Evolutionary conservation across 2,329 filamentous ascomycete species (phyloP), one percentile per base, ranked within the genome.

Genomic region (Teratosphaeria epicoccoides): DNA sequence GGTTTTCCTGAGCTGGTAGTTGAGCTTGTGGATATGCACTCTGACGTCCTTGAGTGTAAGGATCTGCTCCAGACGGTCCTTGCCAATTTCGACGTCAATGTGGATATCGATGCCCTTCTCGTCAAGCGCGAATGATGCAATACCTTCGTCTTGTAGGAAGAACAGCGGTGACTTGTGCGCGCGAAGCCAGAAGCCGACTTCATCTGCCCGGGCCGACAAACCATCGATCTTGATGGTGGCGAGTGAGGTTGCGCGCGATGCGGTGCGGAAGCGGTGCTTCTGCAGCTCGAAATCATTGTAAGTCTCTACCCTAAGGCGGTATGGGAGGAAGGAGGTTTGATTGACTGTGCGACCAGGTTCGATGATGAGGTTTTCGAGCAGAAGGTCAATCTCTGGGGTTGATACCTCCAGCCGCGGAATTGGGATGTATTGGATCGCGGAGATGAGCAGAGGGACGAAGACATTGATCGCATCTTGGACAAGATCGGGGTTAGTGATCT

Each of bases 401-500:
- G 87, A 85, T 4, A 96, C 75, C 67, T 96, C 91, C n/a, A 96
- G 70, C 4, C 91, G 84, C 0, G 90, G 90, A 49, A 97, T 93
- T 0, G 91, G 91, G 3, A 97, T 73, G 68, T 88, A 89, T 66
- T 96, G 89, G 26, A 97, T 76, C 2, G 81, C 80, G 58, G 87
- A 78, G 52, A 96, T 79, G 3, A 89, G 63, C 11, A 88, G 72
- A 0, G 91, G 91, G 4, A 93, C 75, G 64, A 96, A 90, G 11
- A 91, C 81, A 53, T 91, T 85, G 59, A 88, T 76, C 2, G 81
- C 73, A 65, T 97, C 91, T 2, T 81, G 76, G 3, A 93, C 70
- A 1, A 97, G 75, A 24, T 88, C 84, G 0, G 75, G 72, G 63
- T 90, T 91, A 20, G 81, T 76, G 49, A 81, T 77, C 3, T 78